phyloP scores from a whole-genome alignment of 2,329 filamentous ascomycete genomes.

The Aspergillus unguis region DNA sequence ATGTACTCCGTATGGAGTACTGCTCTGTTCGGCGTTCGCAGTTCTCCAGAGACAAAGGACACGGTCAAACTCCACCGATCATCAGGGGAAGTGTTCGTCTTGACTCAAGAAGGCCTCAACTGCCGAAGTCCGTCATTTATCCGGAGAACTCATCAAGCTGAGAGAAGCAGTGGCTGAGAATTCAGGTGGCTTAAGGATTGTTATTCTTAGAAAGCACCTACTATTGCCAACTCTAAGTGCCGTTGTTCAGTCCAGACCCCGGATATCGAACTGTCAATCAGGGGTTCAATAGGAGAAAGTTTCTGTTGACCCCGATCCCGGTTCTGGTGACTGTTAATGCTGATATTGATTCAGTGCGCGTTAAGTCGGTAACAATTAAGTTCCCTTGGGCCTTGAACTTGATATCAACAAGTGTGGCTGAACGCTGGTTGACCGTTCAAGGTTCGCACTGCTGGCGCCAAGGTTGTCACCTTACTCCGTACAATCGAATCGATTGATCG shows the following conservation, averaged over 20 bases:
- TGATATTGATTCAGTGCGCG: too few relatives aligned
- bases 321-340: too few relatives aligned
- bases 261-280: neutral
- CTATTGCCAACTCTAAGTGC: neutral
- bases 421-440: neutral
- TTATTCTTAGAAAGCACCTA: constrained; percentile 8
- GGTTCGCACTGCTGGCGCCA: constrained; percentile 1
- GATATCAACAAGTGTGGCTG: neutral
- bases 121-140: neutral
- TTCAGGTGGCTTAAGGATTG: neutral
- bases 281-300: neutral
- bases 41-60: neutral
- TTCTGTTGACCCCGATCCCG: too few relatives aligned
- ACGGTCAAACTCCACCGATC: constrained; percentile 19
- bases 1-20: too few relatives aligned
- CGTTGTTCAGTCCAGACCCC: neutral
- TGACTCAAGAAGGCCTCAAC: neutral
- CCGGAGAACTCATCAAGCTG: neutral
- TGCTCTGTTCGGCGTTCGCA: too few relatives aligned
- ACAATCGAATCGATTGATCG: neutral
- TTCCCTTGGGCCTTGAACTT: neutral
- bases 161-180: neutral
- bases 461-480: neutral
- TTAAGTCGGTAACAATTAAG: too few relatives aligned
- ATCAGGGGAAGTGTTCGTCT: constrained; percentile 18